phyloP scores from a whole-genome alignment of 2,329 filamentous ascomycete genomes.

The Hyphodiscus sp. region DNA sequence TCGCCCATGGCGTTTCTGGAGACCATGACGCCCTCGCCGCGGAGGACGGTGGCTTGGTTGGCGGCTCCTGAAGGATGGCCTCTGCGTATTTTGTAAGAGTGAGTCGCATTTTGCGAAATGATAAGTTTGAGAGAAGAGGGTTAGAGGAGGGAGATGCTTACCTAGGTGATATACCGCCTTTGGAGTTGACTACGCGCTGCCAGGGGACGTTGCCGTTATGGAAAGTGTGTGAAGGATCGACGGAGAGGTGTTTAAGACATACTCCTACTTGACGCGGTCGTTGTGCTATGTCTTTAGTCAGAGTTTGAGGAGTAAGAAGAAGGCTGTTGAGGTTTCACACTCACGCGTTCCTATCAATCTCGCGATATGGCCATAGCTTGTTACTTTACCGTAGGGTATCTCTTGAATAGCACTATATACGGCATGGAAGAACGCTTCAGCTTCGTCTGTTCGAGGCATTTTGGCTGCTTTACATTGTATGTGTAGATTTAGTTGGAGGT shows the following conservation, averaged over 20 bases:
- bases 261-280: constrained; percentile 80
- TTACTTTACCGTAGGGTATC: constrained; percentile 77
- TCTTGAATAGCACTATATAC: constrained; percentile 83
- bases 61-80: constrained; percentile 29
- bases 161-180: constrained; percentile 81
- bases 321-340: constrained; percentile 23
- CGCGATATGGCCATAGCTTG: constrained; percentile 80
- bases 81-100: constrained; percentile 12
- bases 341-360: constrained; percentile 65
- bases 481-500: background rate
- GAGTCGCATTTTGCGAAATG: background rate
- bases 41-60: constrained; percentile 31
- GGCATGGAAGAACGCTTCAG: constrained; percentile 63
- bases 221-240: constrained; percentile 46
- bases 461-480: background rate
- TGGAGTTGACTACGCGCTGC: constrained; percentile 88
- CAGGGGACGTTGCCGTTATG: constrained; percentile 80
- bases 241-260: constrained; percentile 78
- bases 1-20: constrained; percentile 29
- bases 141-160: constrained; percentile 31
- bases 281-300: constrained; percentile 44
- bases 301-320: background rate
- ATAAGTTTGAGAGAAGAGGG: background rate
- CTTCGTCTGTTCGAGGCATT: constrained; percentile 70
- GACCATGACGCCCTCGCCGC: constrained; percentile 32